A percentile compares a stretch with the other conserved stretches of the same genome.
phyloP scores from a whole-genome alignment of 2,329 filamentous ascomycete genomes.

The Diaporthe australafricana region DNA sequence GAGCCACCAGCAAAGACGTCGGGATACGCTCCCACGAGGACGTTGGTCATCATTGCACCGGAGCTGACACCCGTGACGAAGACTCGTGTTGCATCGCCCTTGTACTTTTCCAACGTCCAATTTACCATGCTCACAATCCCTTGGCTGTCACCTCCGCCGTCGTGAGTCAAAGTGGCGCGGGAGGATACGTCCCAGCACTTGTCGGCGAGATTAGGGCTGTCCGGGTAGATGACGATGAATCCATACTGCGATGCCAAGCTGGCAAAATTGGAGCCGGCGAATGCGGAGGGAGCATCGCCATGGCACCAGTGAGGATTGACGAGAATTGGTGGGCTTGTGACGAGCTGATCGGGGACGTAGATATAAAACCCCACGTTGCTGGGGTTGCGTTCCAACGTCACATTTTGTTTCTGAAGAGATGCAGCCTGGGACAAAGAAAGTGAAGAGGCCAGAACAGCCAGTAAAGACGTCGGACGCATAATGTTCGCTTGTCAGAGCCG shows the following conservation, averaged over 20 bases:
- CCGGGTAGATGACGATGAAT: conserved; percentile 61
- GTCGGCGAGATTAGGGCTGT: conserved; percentile 51
- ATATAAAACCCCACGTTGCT: conserved; percentile 65
- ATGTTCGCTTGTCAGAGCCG: not conserved
- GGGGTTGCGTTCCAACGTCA: conserved; percentile 59
- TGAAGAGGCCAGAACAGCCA: conserved; percentile 9
- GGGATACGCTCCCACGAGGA: conserved; percentile 63
- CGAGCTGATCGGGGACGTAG: conserved; percentile 56
- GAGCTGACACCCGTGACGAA: conserved; percentile 63
- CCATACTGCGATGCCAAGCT: conserved; percentile 63
- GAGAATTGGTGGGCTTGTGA: conserved; percentile 60
- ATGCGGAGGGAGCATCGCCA: conserved; percentile 63
- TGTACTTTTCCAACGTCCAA: conserved; percentile 60
- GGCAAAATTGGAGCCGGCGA: conserved; percentile 63
- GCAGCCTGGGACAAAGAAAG: conserved; percentile 37
- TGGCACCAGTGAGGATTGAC: conserved; percentile 70
- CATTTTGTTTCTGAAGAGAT: conserved; percentile 42
- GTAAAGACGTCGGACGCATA: not conserved
- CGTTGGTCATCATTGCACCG: conserved; percentile 68
- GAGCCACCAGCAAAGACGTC: conserved; percentile 63
- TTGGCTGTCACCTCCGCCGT: conserved; percentile 63
- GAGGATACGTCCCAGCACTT: conserved; percentile 71
- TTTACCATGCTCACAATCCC: conserved; percentile 65
- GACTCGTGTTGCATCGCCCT: conserved; percentile 58
- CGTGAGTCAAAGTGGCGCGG: conserved; percentile 57